phyloP scores from a whole-genome alignment of 140 eudicot genomes.

The Eryngium alpinum region DNA sequence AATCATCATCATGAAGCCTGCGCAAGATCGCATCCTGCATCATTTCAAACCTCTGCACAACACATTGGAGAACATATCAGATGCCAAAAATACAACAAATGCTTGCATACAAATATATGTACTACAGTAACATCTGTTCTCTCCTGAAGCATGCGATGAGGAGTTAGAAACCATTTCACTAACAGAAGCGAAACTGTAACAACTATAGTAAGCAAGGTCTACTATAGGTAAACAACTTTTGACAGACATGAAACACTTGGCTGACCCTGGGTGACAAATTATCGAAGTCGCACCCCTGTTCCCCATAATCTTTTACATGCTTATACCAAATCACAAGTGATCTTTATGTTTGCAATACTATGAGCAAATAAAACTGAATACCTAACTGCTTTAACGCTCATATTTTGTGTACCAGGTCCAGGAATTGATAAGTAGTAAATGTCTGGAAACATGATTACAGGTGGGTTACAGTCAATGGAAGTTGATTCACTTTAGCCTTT shows the following conservation, averaged over 20 bases:
- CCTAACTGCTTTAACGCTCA: not conserved
- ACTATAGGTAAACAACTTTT: not conserved
- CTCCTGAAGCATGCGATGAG: not conserved
- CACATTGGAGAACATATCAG: not conserved
- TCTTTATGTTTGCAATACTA: not conserved
- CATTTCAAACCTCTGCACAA: constrained; percentile 48
- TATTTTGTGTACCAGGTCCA: not conserved
- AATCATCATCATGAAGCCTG: constrained; percentile 70
- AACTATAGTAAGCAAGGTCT: not conserved
- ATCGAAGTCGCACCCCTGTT: not conserved
- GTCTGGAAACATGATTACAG: not conserved
- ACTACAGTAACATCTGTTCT: not conserved
- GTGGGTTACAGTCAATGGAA: not conserved
- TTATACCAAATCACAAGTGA: not conserved
- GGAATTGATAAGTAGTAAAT: not conserved
- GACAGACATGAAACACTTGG: not conserved
- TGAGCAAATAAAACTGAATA: not conserved
- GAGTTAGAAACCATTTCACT: not conserved
- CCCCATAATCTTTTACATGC: not conserved
- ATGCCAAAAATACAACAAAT: constrained; percentile 1
- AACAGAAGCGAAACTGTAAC: not conserved
- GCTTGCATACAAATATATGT: not conserved
- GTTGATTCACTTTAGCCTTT: not conserved
- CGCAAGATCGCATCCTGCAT: constrained; percentile 69
- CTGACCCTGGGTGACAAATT: not conserved